phyloP scores from a whole-genome alignment of 495 filamentous ascomycete genomes.

The Oleoguttula mirabilis region DNA sequence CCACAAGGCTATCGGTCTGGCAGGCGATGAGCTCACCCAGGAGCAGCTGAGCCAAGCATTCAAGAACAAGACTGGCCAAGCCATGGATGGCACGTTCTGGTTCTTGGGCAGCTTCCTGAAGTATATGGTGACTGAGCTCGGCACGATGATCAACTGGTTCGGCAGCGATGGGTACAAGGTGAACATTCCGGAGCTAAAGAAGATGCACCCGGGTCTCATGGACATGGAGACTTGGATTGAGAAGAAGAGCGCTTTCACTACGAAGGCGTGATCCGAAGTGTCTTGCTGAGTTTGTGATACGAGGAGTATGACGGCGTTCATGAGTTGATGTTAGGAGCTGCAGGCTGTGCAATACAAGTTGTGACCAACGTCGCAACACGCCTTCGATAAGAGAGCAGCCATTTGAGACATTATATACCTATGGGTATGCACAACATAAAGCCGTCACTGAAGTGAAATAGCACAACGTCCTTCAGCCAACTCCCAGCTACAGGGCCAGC shows the following conservation, averaged over 20 bases:
- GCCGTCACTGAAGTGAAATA: too few relatives aligned
- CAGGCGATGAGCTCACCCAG: slow-evolving; percentile 48
- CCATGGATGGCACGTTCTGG: slow-evolving; percentile 28
- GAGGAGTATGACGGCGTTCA: too few relatives aligned
- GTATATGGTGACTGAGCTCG: slow-evolving; percentile 41
- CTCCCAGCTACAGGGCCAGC: too few relatives aligned
- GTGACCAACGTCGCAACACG: too few relatives aligned
- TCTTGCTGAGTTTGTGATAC: too few relatives aligned
- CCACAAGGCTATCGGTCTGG: slow-evolving; percentile 39
- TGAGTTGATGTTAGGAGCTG: too few relatives aligned
- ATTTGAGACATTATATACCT: too few relatives aligned
- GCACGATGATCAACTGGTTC: slow-evolving; percentile 54
- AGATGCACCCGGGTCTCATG: slow-evolving; percentile 41
- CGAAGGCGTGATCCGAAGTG: too few relatives aligned
- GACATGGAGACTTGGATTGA: slow-evolving; percentile 49
- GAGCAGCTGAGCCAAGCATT: slow-evolving; percentile 40
- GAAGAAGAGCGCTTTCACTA: slow-evolving; percentile 36
- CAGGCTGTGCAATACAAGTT: too few relatives aligned
- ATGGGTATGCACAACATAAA: too few relatives aligned
- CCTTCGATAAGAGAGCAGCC: too few relatives aligned
- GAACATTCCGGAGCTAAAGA: slow-evolving; percentile 43
- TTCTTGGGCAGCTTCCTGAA: slow-evolving; percentile 27
- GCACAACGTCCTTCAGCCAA: too few relatives aligned
- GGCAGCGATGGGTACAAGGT: slow-evolving; percentile 47
- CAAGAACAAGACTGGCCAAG: slow-evolving; percentile 29